Evolutionary conservation across 768 basidiomycete genomes (phyloP).

Genomic region (Termitomyces sp.): DNA sequence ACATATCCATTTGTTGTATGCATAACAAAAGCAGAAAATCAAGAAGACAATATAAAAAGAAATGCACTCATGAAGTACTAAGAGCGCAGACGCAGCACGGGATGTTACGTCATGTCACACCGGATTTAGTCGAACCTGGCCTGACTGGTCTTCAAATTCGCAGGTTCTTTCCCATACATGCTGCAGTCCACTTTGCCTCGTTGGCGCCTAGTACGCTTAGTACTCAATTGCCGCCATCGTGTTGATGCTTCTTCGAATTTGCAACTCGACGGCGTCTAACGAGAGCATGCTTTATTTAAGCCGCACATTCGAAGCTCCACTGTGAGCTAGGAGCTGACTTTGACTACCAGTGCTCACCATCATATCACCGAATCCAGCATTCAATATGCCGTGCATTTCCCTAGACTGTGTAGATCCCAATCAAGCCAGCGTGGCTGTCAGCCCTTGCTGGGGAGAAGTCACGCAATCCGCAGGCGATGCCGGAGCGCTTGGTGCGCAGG

Average conservation of each 20-base stretch:
- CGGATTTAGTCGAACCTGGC: background rate
- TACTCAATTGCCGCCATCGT: background rate
- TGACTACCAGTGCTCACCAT: background rate
- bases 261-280: background rate
- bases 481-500: background rate
- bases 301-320: background rate
- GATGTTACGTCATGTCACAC: no score
- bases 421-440: background rate
- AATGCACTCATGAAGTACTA: no score
- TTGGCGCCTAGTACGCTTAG: background rate
- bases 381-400: background rate
- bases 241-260: background rate
- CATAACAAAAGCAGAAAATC: no score
- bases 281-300: background rate
- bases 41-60: no score
- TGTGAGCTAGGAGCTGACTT: background rate
- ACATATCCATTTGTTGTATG: no score
- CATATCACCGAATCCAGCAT: background rate
- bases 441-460: background rate
- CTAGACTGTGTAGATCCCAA: background rate
- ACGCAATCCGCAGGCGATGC: background rate
- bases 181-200: background rate
- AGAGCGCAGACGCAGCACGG: no score
- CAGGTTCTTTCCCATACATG: background rate
- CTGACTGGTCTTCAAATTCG: background rate